Evolutionary conservation across 495 filamentous ascomycete genomes (phyloP).

Genomic region (Xylaria sp.): DNA sequence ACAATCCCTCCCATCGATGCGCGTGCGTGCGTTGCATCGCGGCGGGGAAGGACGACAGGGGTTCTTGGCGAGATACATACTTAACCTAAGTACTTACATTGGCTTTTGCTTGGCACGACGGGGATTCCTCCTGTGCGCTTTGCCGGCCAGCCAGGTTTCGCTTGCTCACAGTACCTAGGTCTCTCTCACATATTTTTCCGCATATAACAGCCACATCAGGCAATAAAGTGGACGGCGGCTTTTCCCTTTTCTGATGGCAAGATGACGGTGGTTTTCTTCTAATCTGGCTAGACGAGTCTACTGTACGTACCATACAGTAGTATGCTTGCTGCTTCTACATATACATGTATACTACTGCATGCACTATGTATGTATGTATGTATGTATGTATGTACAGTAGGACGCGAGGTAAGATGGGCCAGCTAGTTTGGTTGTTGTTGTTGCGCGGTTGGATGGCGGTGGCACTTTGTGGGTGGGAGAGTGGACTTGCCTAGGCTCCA

Average conservation of each 20-base stretch:
- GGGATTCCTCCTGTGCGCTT: background rate
- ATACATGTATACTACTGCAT: background rate
- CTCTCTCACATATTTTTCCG: conserved; percentile 17
- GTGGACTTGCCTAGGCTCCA: conserved; percentile 11
- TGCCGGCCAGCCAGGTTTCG: no score
- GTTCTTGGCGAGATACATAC: conserved; percentile 22
- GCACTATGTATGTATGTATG: background rate
- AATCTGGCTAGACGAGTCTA: conserved; percentile 22
- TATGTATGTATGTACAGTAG: background rate
- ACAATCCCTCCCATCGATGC: conserved; percentile 17
- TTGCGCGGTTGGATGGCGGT: background rate
- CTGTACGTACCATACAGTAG: no score
- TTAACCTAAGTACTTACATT: no score
- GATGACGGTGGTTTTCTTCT: background rate
- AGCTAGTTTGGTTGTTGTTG: background rate
- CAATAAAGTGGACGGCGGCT: conserved; percentile 17
- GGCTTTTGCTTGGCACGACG: conserved; percentile 19
- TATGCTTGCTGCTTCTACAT: background rate
- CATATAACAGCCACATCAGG: conserved; percentile 21
- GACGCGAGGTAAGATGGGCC: background rate
- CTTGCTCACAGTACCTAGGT: no score
- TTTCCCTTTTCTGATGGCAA: conserved; percentile 4
- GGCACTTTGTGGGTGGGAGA: background rate
- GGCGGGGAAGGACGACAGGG: conserved; percentile 16
- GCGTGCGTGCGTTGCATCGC: conserved; percentile 21